Base-by-base conservation (phyloP, 2,329 filamentous ascomycete species). In the Trichoderma hamatum region DNA sequence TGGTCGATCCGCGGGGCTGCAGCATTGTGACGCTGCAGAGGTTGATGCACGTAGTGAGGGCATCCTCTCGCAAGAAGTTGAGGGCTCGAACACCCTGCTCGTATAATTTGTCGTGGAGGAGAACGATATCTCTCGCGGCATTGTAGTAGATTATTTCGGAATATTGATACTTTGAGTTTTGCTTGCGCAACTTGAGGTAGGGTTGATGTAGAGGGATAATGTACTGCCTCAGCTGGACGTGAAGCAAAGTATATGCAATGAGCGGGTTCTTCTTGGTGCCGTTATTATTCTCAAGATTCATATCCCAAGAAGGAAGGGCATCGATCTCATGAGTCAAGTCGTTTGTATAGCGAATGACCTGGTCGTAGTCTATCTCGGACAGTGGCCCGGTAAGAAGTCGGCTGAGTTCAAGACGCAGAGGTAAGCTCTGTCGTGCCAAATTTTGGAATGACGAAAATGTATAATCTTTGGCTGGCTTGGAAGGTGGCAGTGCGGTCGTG, bases 71-170 rank as follows among this genome's bases (percentile, higher is more conserved):
- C 51, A 89, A 76, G 72, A 89, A 88, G 76, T 88, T 88, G 67
- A 89, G 80, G 14, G 85, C 84, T 46, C 86, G 84, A 65, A 89
- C 82, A 30, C 86, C 86, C 73, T 86, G 86, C 71, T 88, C 84
- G 69, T 85, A 85, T 36, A 89, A 82, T 72, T 86, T 86, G 75
- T 89, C 86, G 74, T 88, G 85, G 71, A 89, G 81, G n/a, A 89
- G 79, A 1, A 89, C 85, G 73, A 89, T 86, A 71, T 89, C 87
- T 39, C 87, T 82, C 1, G 87, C 86, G 0, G 86, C 86, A 67
- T 87, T 88, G 77, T 89, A 89, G 80, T 88, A 89, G 59, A 89
- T 84, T 69, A 88, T 86, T 72, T 89, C 87, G 1, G 87, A 88
- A 73, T 87, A 86, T 73, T 89, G 87, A 74, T 88, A 89, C 72